These are phyloP conservation scores for Lodderomyces beijingensis DNA, from an alignment of 1,139 yeast genomes.

Conservation along the genomic window DNA sequence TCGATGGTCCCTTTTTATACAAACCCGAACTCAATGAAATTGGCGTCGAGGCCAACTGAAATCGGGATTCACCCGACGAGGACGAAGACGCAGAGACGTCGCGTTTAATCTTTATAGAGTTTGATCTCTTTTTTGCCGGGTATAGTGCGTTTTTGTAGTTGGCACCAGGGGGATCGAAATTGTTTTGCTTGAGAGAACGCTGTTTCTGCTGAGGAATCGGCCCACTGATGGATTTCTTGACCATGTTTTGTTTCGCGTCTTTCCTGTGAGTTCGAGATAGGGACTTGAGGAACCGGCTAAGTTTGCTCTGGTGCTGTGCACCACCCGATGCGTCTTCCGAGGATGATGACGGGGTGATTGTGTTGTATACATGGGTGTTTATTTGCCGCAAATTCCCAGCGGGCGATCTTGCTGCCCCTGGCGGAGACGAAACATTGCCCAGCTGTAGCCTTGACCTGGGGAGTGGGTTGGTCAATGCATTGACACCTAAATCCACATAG, in stretches of 20 bases:
- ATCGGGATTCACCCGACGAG: constrained; percentile 1
- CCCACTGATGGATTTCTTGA: constrained; percentile 10
- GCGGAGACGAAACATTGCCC: too few relatives aligned
- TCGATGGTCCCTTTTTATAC: neutral
- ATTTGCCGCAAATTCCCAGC: too few relatives aligned
- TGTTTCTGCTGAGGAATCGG: constrained; percentile 7
- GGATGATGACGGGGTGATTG: constrained; percentile 6
- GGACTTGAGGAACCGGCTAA: constrained; percentile 8
- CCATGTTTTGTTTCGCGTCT: constrained; percentile 4
- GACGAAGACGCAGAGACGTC: constrained; percentile 4
- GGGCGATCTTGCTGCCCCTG: too few relatives aligned
- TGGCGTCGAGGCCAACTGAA: neutral
- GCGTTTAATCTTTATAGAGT: constrained; percentile 9
- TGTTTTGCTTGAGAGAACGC: neutral
- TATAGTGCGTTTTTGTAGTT: constrained; percentile 8
- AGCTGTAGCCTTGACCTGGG: too few relatives aligned
- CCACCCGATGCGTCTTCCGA: constrained; percentile 3
- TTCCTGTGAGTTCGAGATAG: constrained; percentile 7
- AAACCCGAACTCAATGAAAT: constrained; percentile 1
- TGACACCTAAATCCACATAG: constrained; percentile 6
- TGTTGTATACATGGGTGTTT: too few relatives aligned
- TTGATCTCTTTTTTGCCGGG: constrained; percentile 6
- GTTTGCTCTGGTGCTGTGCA: constrained; percentile 4
- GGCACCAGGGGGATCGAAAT: constrained; percentile 1
- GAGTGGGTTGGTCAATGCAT: too few relatives aligned